phyloP scores from a whole-genome alignment of 192 early-diverging fungal genomes.

The Mortierella hygrophila region DNA sequence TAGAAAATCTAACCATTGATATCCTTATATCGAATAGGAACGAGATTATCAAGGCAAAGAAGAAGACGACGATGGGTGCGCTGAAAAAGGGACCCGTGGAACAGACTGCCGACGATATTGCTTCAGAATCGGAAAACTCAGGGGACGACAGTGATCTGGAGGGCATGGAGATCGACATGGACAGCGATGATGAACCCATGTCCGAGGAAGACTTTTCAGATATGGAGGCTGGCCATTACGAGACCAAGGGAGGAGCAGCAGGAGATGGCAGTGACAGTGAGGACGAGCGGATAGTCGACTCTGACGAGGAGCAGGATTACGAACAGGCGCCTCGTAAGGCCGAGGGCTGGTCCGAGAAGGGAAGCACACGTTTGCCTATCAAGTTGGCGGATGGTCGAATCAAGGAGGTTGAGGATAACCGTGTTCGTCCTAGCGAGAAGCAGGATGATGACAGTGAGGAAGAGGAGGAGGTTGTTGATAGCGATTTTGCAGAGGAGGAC shows the following conservation, averaged over 20 bases:
- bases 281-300: slow-evolving; percentile 29
- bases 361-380: slow-evolving; percentile 76
- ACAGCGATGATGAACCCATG: slow-evolving; percentile 63
- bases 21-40: slow-evolving; percentile 21
- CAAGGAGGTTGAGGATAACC: slow-evolving; percentile 58
- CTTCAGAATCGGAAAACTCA: slow-evolving; percentile 32
- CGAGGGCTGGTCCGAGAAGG: slow-evolving; percentile 68
- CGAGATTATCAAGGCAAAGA: slow-evolving; percentile 56
- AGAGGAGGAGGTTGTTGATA: slow-evolving; percentile 38
- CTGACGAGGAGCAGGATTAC: slow-evolving; percentile 76
- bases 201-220: slow-evolving; percentile 60
- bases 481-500: slow-evolving; percentile 32
- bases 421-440: slow-evolving; percentile 43
- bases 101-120: slow-evolving; percentile 49
- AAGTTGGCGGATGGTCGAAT: slow-evolving; percentile 74
- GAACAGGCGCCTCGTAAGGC: slow-evolving; percentile 68
- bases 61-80: slow-evolving; percentile 39
- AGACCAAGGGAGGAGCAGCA: slow-evolving; percentile 19
- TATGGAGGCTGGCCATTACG: slow-evolving; percentile 60
- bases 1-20: background rate
- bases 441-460: slow-evolving; percentile 27
- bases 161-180: slow-evolving; percentile 67
- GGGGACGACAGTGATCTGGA: slow-evolving; percentile 52
- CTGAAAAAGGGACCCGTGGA: slow-evolving; percentile 52
- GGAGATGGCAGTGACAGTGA: slow-evolving; percentile 35